Evolutionary conservation across 805 yeast species (phyloP), one percentile per base, ranked within the genome.

Genomic region (Tetrapisispora arboricola): DNA sequence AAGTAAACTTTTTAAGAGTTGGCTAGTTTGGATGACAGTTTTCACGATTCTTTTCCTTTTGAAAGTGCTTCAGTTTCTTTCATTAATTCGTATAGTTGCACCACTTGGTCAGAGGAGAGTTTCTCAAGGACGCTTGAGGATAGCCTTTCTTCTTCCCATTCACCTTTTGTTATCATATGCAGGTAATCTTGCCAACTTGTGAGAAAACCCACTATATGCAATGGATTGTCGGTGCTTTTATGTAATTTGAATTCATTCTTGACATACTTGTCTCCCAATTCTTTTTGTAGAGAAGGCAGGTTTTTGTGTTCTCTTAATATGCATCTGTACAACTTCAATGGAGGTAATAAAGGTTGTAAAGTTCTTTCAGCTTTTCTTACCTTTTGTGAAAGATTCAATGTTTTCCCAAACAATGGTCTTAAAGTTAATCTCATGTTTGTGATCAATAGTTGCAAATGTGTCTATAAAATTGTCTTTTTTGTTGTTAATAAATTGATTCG

Each of bases 101-200:
- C 77, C 40, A 87, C 70, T 64, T 92, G 97, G 50, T 92, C 96
- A 7, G 92, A 90, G 20, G 83, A 76, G 88, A 92, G 76, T 58
- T 84, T 84, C 38, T 80, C 84, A 47, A 92, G 66, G 40, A 80
- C 79, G 26, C 68, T 69, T 46, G 74, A 66, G 17, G 80, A 78
- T 55, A 92, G 64, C 46, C 70, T 66, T 33, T 76, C 80, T 38
- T 72, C 75, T 51, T 67, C 62, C 92, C 90, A 83, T 36, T 68
- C 66, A 11, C 75, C 82, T 28, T 72, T 75, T 22, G 75, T 72
- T 19, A 84, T 72, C 58, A 67, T 64, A 11, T 70, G 65, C 45
- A 83, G 67, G 53, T 84, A 84, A 46, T 81, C 90, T 61, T 92
- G 98, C 99, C 99, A 92, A 45, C 85, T 80, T 1, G 94, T 77